Percentiles rank a stretch among this genome's conserved stretches.
Evolutionary conservation across 176 grass and related monocot genomes (phyloP).

Genomic region (Carex kokanica): DNA sequence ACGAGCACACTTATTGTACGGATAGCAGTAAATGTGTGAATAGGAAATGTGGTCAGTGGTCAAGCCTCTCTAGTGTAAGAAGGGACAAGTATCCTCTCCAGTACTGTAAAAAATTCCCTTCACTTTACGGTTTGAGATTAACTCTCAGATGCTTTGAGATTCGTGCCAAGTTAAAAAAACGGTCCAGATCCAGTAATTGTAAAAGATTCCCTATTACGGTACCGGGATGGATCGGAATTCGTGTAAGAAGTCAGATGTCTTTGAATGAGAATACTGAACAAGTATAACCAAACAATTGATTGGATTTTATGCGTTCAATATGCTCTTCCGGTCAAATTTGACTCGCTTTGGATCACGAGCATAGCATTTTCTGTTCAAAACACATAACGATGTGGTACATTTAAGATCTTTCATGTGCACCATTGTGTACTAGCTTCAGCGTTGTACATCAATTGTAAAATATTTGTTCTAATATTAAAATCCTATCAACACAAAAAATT

Average conservation of each 20-base stretch:
- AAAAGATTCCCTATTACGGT: no score
- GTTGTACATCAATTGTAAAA: not conserved
- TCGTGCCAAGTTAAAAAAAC: no score
- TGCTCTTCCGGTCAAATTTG: not conserved
- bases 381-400: not conserved
- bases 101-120: no score
- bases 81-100: no score
- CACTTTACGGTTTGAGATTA: no score
- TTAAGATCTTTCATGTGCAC: not conserved
- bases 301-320: not conserved
- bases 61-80: not conserved
- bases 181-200: no score
- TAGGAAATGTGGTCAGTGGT: not conserved
- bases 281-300: not conserved
- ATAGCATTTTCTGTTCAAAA: not conserved
- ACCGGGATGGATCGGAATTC: no score
- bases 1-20: not conserved
- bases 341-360: constrained; percentile 3
- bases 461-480: not conserved
- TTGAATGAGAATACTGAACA: not conserved
- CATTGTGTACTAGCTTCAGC: not conserved
- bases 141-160: no score
- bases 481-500: not conserved
- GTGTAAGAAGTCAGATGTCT: not conserved
- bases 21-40: not conserved